phyloP scores from a whole-genome alignment of 345 rosid genomes.

The Euphorbia tirucalli region DNA sequence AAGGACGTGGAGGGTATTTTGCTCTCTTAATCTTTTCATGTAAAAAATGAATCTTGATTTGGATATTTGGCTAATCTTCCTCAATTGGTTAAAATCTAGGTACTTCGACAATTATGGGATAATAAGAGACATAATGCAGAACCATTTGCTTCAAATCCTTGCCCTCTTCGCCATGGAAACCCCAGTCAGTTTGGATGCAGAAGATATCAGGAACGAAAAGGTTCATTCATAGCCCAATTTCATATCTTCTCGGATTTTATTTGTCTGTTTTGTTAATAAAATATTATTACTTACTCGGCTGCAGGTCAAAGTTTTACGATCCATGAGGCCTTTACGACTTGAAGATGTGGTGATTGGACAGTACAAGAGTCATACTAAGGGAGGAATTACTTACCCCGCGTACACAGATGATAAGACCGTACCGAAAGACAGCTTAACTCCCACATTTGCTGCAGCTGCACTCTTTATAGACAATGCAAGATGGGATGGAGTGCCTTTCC shows the following conservation, averaged over 20 bases:
- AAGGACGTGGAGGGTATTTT: slow-evolving; percentile 98
- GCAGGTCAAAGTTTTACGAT: slow-evolving; percentile 94
- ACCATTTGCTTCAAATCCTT: slow-evolving; percentile 95
- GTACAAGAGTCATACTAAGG: slow-evolving; percentile 89
- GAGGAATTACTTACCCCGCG: slow-evolving; percentile 73
- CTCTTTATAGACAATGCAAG: slow-evolving; percentile 93
- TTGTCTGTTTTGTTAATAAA: neutral
- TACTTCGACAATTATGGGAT: slow-evolving; percentile 94
- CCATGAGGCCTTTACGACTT: slow-evolving; percentile 81
- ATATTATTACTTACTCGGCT: slow-evolving; percentile 15
- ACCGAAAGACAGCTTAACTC: slow-evolving; percentile 83
- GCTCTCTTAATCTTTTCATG: slow-evolving; percentile 5
- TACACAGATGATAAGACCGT: slow-evolving; percentile 92
- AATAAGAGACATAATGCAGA: slow-evolving; percentile 98
- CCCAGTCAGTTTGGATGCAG: slow-evolving; percentile 97
- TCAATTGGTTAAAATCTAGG: slow-evolving; percentile 34
- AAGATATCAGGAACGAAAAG: slow-evolving; percentile 97
- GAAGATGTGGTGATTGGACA: slow-evolving; percentile 87
- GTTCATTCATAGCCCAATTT: slow-evolving; percentile 28
- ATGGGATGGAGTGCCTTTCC: slow-evolving; percentile 99
- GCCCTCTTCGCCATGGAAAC: slow-evolving; percentile 99
- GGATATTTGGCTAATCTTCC: slow-evolving; percentile 5
- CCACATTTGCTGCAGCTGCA: slow-evolving; percentile 99
- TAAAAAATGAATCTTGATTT: neutral
- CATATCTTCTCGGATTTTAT: neutral